Evolutionary conservation across 306 rosid genomes (phyloP).

Genomic region (Abrus pulchellus): DNA sequence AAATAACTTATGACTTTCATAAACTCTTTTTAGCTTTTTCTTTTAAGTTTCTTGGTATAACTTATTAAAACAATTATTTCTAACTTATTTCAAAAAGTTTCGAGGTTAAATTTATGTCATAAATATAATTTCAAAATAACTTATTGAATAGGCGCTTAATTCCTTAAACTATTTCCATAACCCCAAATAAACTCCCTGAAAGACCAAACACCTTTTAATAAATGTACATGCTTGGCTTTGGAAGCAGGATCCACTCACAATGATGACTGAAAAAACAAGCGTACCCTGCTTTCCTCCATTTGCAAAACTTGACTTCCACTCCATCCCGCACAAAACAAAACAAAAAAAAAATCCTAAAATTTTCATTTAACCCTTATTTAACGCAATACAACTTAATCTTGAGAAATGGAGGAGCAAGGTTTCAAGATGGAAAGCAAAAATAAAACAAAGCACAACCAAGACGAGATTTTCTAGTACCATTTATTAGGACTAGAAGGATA

Average conservation of each 20-base stretch:
- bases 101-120: too few relatives aligned
- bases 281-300: constrained; percentile 24
- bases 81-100: too few relatives aligned
- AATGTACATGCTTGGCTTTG: neutral
- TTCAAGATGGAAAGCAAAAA: neutral
- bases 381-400: neutral
- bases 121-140: too few relatives aligned
- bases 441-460: neutral
- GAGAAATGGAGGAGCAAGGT: neutral
- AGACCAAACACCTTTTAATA: neutral
- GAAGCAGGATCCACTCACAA: constrained; percentile 1
- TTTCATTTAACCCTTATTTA: neutral
- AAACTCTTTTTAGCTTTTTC: too few relatives aligned
- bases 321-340: neutral
- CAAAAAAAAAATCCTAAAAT: constrained; percentile 12
- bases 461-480: neutral
- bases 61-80: too few relatives aligned
- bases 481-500: neutral
- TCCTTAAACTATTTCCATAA: neutral
- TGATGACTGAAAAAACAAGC: neutral
- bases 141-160: too few relatives aligned
- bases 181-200: neutral
- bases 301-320: constrained; percentile 2
- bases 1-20: too few relatives aligned
- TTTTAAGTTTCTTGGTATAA: too few relatives aligned